Conservation (phyloP, 257 asterid species). For the Ocimum tenuiflorum region DNA sequence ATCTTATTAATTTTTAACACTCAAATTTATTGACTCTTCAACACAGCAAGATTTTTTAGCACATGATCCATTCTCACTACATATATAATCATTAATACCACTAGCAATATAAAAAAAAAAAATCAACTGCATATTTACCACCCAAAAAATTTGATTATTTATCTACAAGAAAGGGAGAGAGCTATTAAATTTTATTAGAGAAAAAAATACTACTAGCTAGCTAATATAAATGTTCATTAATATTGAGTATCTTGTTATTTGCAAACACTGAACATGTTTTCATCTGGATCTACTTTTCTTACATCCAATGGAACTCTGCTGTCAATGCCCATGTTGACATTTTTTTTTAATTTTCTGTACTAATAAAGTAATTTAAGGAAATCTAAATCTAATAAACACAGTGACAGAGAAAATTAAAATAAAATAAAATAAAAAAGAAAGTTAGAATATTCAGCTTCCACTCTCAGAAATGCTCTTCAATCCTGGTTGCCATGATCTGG, state of each 20-base stretch:
- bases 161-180: background rate
- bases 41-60: no score
- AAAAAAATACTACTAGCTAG: background rate
- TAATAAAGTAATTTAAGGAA: constrained; percentile 16
- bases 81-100: background rate
- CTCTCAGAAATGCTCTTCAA: constrained; percentile 77
- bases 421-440: background rate
- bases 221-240: constrained; percentile 12
- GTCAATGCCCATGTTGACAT: constrained; percentile 26
- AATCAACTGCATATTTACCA: background rate
- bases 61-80: no score
- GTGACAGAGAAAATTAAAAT: background rate
- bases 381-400: constrained; percentile 21
- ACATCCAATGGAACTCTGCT: constrained; percentile 21
- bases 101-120: background rate
- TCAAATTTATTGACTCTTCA: no score
- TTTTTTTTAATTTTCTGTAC: background rate
- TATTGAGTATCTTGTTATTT: constrained; percentile 3
- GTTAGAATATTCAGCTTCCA: constrained; percentile 32
- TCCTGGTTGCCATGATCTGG: constrained; percentile 74
- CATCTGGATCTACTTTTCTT: constrained; percentile 30
- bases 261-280: constrained; percentile 21
- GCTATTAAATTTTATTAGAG: background rate
- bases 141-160: background rate
- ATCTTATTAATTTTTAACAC: no score